Evolutionary conservation across 1,284 basidiomycete genomes (phyloP).

Genomic region (Cutaneotrichosporon spelunceum): DNA sequence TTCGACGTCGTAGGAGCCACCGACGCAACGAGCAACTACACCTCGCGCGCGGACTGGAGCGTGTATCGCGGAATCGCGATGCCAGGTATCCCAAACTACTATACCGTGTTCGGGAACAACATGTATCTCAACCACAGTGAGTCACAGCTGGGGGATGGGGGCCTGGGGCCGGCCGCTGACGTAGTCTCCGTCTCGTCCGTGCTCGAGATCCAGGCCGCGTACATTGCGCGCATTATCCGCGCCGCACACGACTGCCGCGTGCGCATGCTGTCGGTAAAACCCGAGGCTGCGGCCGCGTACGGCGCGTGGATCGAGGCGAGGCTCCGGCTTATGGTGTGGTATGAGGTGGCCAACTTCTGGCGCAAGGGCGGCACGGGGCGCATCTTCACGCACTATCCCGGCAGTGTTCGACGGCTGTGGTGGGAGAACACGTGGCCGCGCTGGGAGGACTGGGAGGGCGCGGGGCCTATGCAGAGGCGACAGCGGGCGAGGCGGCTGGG

Average conservation of each 20-base stretch:
- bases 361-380: slow-evolving; percentile 17
- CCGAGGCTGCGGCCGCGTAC: slow-evolving; percentile 20
- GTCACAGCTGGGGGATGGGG: too few relatives aligned
- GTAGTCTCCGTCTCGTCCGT: slow-evolving; percentile 18
- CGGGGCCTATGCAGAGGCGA: slow-evolving; percentile 8
- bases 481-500: not conserved
- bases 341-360: slow-evolving; percentile 17
- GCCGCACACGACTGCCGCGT: slow-evolving; percentile 16
- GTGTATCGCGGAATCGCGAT: slow-evolving; percentile 20
- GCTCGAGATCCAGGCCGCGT: slow-evolving; percentile 20
- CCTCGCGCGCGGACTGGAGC: slow-evolving; percentile 9
- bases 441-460: slow-evolving; percentile 18
- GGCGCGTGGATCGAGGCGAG: slow-evolving; percentile 25
- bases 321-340: slow-evolving; percentile 20
- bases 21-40: slow-evolving; percentile 11
- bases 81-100: slow-evolving; percentile 33
- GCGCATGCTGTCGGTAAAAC: slow-evolving; percentile 11
- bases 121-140: slow-evolving; percentile 26
- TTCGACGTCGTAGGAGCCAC: slow-evolving; percentile 1
- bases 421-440: slow-evolving; percentile 16
- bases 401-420: slow-evolving; percentile 10
- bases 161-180: not conserved
- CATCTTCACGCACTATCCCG: slow-evolving; percentile 24
- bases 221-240: slow-evolving; percentile 18
- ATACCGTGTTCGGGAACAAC: slow-evolving; percentile 34